Percentiles rank a stretch among this genome's conserved stretches.
Evolutionary conservation across 768 basidiomycete species (phyloP).

Genomic region (Tulasnella sp.): DNA sequence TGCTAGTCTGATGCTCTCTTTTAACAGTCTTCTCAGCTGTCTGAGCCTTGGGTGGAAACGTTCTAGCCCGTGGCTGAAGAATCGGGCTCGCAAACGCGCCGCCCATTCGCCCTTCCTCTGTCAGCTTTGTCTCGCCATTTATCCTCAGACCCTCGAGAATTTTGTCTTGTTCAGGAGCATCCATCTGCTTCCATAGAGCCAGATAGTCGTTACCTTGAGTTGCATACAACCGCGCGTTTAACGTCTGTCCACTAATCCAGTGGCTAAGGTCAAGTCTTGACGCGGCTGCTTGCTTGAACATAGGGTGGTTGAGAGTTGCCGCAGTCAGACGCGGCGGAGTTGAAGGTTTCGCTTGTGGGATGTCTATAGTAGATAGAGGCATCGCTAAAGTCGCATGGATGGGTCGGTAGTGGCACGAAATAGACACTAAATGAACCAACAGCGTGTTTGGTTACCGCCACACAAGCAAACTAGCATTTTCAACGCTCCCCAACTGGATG

Average conservation of each 20-base stretch:
- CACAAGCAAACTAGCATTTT: too few relatives aligned
- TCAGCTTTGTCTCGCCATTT: too few relatives aligned
- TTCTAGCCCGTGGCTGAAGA: conserved; percentile 36
- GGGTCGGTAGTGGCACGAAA: too few relatives aligned
- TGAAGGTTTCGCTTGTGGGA: background rate
- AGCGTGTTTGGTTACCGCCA: too few relatives aligned
- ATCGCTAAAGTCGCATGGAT: background rate
- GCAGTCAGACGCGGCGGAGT: background rate
- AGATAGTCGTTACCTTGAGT: background rate
- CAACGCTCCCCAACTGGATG: too few relatives aligned
- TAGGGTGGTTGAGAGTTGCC: background rate
- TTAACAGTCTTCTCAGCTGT: conserved; percentile 4
- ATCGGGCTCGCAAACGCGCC: conserved; percentile 44
- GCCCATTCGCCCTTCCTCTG: background rate
- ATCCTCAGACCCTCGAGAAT: too few relatives aligned
- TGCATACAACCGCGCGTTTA: background rate
- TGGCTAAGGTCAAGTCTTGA: background rate
- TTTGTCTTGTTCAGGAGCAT: background rate
- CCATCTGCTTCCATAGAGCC: background rate
- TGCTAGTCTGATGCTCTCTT: conserved; percentile 13
- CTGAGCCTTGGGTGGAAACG: conserved; percentile 20
- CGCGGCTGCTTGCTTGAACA: background rate
- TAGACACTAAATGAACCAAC: too few relatives aligned
- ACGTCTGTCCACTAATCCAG: background rate
- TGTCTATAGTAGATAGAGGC: background rate